phyloP scores from a whole-genome alignment of 2,329 filamentous ascomycete species.

The Cephalotrichum gorgonifer region DNA sequence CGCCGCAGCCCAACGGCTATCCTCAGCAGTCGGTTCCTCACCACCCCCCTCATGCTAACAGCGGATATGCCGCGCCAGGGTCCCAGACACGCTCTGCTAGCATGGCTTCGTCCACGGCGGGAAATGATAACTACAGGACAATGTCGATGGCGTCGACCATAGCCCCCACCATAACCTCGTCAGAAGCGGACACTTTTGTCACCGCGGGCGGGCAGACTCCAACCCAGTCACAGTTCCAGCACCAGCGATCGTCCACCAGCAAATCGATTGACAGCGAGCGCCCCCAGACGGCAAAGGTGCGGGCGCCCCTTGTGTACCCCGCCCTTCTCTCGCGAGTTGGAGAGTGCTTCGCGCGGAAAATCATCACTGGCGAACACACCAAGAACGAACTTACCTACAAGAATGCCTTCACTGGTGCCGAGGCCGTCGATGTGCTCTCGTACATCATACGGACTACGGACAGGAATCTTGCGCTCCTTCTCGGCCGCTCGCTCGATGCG shows the following conservation, averaged over 20 bases:
- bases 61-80: conserved; percentile 35
- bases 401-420: conserved; percentile 89
- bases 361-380: conserved; percentile 74
- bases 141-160: conserved; percentile 92
- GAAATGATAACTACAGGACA: conserved; percentile 45
- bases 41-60: conserved; percentile 14
- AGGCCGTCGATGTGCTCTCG: conserved; percentile 89
- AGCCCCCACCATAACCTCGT: conserved; percentile 56
- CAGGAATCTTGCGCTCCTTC: conserved; percentile 79
- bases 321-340: conserved; percentile 88
- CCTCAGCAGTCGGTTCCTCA: no score
- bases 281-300: conserved; percentile 51
- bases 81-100: conserved; percentile 49
- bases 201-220: background rate
- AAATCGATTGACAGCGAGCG: conserved; percentile 45
- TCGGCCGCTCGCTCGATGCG: conserved; percentile 86
- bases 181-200: conserved; percentile 44
- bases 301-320: conserved; percentile 82
- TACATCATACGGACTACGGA: conserved; percentile 98
- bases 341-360: conserved; percentile 83
- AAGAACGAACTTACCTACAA: conserved; percentile 98
- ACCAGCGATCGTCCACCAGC: conserved; percentile 46
- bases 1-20: conserved; percentile 25
- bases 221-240: conserved; percentile 10
- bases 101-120: conserved; percentile 46